phyloP scores from a whole-genome alignment of 148 eudicot species.

The Drosera capensis region DNA sequence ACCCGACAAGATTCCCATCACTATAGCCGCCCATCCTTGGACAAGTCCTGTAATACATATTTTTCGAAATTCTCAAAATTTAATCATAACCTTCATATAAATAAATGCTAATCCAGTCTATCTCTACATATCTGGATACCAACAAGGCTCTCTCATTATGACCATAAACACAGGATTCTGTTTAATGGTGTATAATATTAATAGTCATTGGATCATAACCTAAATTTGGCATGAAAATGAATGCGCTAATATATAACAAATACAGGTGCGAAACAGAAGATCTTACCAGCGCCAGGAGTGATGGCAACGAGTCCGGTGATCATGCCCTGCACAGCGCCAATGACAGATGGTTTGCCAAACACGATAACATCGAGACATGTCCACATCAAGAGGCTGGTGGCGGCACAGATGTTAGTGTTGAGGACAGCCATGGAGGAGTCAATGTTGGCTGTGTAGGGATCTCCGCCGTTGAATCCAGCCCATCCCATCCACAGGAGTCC shows the following conservation, averaged over 20 bases:
- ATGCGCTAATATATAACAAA: not conserved
- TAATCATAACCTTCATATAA: not conserved
- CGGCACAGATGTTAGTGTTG: constrained; percentile 46
- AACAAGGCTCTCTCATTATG: too few species aligned
- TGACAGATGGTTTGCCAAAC: constrained; percentile 44
- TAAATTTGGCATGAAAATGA: too few species aligned
- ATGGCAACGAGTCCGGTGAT: constrained; percentile 62
- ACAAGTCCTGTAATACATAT: constrained; percentile 27
- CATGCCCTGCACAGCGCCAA: constrained; percentile 70
- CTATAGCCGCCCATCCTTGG: constrained; percentile 62
- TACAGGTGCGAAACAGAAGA: not conserved
- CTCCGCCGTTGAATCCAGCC: constrained; percentile 62
- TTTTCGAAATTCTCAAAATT: not conserved
- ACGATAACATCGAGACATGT: constrained; percentile 39
- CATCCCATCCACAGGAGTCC: constrained; percentile 60
- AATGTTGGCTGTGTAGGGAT: constrained; percentile 32
- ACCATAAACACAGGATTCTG: too few species aligned
- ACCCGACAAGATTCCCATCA: constrained; percentile 42
- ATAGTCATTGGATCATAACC: too few species aligned
- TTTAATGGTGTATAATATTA: too few species aligned
- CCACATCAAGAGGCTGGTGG: constrained; percentile 53
- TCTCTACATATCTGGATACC: too few species aligned
- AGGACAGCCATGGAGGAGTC: constrained; percentile 38
- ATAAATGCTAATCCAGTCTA: too few species aligned
- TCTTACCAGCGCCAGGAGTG: constrained; percentile 48